Conservation (phyloP, 1,284 basidiomycete genomes). For the Cutaneotrichosporon sp. region DNA sequence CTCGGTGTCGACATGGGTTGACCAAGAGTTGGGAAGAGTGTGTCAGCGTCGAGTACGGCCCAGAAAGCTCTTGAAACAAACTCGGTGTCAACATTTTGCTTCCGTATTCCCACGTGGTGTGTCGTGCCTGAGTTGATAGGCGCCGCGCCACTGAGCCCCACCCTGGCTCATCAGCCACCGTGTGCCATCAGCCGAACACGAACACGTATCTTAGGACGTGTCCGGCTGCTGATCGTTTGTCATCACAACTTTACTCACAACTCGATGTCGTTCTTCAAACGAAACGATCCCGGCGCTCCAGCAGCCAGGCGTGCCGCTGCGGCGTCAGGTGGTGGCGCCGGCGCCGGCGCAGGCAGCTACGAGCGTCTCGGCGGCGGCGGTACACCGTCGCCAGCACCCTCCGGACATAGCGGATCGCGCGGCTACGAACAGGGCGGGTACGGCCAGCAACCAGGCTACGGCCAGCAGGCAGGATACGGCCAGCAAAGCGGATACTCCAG, state of each 20-base stretch:
- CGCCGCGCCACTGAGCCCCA: neutral
- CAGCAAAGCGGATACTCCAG: too few species aligned
- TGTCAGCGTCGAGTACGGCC: neutral
- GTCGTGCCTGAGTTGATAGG: neutral
- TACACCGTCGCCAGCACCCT: constrained; percentile 23
- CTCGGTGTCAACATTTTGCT: neutral
- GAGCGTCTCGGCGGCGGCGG: constrained; percentile 1
- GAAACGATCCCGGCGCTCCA: constrained; percentile 39
- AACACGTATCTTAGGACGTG: neutral
- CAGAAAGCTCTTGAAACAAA: too few species aligned
- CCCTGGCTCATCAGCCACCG: neutral
- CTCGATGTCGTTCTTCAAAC: constrained; percentile 33
- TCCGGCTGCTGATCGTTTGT: neutral
- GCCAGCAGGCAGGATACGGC: constrained; percentile 4
- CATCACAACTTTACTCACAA: neutral
- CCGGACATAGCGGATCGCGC: constrained; percentile 4
- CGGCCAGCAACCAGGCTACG: constrained; percentile 3
- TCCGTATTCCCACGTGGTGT: neutral
- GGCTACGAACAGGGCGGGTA: constrained; percentile 3
- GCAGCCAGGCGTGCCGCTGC: constrained; percentile 29
- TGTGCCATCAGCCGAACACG: neutral
- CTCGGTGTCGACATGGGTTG: constrained; percentile 2
- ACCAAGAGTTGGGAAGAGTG: neutral
- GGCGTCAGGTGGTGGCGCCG: constrained; percentile 7
- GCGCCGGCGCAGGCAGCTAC: constrained; percentile 32